A percentile compares a stretch with the other conserved stretches of the same genome.
phyloP scores from a whole-genome alignment of 208 protist genomes.

The Balamuthia mandrillaris region DNA sequence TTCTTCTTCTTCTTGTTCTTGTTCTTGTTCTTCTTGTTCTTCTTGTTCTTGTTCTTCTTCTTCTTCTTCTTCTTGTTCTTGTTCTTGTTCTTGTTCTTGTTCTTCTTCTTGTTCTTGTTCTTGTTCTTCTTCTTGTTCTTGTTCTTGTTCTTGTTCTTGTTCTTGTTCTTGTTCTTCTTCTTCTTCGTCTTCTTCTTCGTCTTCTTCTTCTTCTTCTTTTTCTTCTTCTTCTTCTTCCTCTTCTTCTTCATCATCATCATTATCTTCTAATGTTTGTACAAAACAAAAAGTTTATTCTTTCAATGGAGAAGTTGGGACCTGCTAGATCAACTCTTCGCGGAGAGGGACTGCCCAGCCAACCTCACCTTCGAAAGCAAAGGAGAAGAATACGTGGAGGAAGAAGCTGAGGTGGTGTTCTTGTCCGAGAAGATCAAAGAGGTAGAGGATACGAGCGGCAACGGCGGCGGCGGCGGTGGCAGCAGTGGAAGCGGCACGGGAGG shows the following conservation, averaged over 20 bases:
- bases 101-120: background rate
- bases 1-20: too few species aligned
- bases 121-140: background rate
- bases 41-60: too few species aligned
- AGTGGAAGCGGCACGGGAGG: background rate
- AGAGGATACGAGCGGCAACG: background rate
- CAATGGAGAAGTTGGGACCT: background rate
- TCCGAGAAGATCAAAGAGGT: background rate
- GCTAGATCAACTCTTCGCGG: background rate
- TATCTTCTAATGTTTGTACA: too few species aligned
- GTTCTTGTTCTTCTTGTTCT: too few species aligned
- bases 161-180: background rate
- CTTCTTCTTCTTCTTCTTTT: background rate
- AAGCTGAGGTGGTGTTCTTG: background rate
- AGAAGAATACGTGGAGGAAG: slow-evolving; percentile 5
- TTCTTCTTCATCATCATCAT: background rate
- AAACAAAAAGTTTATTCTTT: background rate
- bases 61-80: too few species aligned
- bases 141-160: background rate
- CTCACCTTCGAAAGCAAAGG: background rate
- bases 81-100: too few species aligned
- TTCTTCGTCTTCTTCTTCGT: background rate
- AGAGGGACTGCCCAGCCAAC: background rate
- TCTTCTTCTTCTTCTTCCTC: background rate
- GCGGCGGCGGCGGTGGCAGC: background rate